These are phyloP conservation scores for Litchi chinensis DNA, from an alignment of 345 rosid species.

Conservation along the genomic window DNA sequence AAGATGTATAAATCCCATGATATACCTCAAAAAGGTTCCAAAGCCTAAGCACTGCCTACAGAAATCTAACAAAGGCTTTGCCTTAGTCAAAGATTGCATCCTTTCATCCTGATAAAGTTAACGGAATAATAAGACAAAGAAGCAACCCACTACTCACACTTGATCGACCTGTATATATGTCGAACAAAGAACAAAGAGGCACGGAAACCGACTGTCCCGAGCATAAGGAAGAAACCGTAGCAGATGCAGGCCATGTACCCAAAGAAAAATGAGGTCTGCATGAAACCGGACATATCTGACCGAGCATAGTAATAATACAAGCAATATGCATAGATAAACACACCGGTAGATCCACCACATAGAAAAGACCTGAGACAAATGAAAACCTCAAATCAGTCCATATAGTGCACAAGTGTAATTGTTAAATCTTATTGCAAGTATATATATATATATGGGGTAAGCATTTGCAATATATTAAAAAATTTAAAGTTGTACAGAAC, in stretches of 20 bases:
- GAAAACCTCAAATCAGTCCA: constrained; percentile 9
- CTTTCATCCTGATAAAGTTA: constrained; percentile 21
- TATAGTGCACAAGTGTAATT: not conserved
- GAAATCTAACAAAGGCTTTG: not conserved
- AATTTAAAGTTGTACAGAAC: not conserved
- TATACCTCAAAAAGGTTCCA: constrained; percentile 9
- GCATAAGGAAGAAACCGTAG: constrained; percentile 87
- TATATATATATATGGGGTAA: not conserved
- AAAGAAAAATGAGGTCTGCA: constrained; percentile 88
- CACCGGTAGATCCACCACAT: constrained; percentile 84
- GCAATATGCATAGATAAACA: constrained; percentile 74
- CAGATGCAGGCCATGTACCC: constrained; percentile 92
- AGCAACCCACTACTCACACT: constrained; percentile 59
- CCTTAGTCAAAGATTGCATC: constrained; percentile 2
- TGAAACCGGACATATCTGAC: constrained; percentile 85
- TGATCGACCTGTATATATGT: constrained; percentile 76
- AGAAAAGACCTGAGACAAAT: constrained; percentile 61
- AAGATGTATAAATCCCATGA: not conserved
- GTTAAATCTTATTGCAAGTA: not conserved
- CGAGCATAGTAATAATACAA: constrained; percentile 73
- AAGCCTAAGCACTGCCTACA: constrained; percentile 1
- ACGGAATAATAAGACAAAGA: constrained; percentile 13
- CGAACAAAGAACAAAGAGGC: constrained; percentile 74
- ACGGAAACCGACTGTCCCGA: constrained; percentile 75
- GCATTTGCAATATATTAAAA: not conserved